Base-by-base conservation (phyloP, 2,329 filamentous ascomycete species). In the Neospermospora avenae region DNA sequence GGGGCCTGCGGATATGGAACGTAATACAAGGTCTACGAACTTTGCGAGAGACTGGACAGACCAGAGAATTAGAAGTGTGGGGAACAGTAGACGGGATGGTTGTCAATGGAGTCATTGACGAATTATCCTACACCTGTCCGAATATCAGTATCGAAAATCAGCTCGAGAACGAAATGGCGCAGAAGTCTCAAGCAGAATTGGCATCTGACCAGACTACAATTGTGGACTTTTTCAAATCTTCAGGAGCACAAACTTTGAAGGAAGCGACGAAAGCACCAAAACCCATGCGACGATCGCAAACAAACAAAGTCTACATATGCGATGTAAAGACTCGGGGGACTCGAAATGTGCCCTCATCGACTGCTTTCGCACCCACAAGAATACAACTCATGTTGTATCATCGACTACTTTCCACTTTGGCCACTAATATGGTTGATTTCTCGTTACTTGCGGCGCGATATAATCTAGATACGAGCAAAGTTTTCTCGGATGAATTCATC, bases 341-440 rank as follows among this genome's bases (percentile, higher is more conserved):
- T 3, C 78, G 76, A n/a, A 81, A 80, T 2, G 71, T 90, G 2
- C 92, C 1, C 80, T 83, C 1, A 84, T 85, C 22, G 77, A 68
- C 84, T 0, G 83, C 86, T 0, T 80, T 91, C 46, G 84, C 89
- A 11, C 90, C 91, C 0, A 90, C 92, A 0, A 85, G 88, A 67
- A 87, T 97, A 62, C 95, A 99, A 72, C 79, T 98, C 0, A 92
- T 96, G 74, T 78, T 98, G 0, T 99, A 98, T 71, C 92, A 93
- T 66, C 86, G 87, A 25, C 85, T 98, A 56, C 79, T 99, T n/a
- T 84, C 86, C 10, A 81, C 86, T 2, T 84, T 98, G 68, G 90
- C 88, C 0, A 81, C 84, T 0, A 87, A 87, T 53, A 81, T 82
- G 7, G 80, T 96, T 0, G 84, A 91, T 59, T 90, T 91, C 37